phyloP scores from a whole-genome alignment of 306 rosid species.

The Dryas alaskensis region DNA sequence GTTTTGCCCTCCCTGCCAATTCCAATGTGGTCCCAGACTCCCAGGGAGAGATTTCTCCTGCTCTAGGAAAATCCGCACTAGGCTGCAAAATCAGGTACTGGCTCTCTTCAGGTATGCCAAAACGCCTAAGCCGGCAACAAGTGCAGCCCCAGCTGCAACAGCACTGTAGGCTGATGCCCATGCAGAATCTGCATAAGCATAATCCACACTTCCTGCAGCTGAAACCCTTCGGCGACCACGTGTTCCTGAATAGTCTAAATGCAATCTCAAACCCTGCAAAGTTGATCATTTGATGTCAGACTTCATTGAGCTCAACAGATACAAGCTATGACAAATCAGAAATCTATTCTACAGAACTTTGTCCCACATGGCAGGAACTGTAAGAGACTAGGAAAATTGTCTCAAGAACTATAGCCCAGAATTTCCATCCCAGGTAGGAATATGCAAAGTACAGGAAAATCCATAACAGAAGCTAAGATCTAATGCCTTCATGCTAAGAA shows the following conservation, averaged over 20 bases:
- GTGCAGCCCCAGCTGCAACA: conserved; percentile 73
- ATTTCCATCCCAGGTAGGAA: too few relatives aligned
- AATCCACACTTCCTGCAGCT: conserved; percentile 34
- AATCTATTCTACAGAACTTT: too few relatives aligned
- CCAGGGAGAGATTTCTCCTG: not conserved
- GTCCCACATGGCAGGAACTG: too few relatives aligned
- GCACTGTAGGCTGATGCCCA: conserved; percentile 60
- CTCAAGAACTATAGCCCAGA: too few relatives aligned
- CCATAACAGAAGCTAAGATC: not conserved
- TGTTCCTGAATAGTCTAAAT: conserved; percentile 72
- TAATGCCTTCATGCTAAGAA: not conserved
- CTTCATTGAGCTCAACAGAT: not conserved
- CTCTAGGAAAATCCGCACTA: not conserved
- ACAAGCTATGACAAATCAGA: too few relatives aligned
- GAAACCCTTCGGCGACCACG: conserved; percentile 27
- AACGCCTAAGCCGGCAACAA: conserved; percentile 63
- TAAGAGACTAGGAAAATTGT: too few relatives aligned
- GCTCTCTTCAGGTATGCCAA: conserved; percentile 52
- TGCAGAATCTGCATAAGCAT: conserved; percentile 47
- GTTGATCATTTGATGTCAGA: conserved; percentile 30
- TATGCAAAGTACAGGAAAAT: not conserved
- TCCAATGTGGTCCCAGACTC: not conserved
- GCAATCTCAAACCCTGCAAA: conserved; percentile 81
- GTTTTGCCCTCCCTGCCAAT: conserved; percentile 11
- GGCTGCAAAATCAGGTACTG: conserved; percentile 27